These are phyloP conservation scores for Pseudisothecium myosuroides DNA, from an alignment of 225 moss, liverwort and hornwort species.

Conservation along the genomic window DNA sequence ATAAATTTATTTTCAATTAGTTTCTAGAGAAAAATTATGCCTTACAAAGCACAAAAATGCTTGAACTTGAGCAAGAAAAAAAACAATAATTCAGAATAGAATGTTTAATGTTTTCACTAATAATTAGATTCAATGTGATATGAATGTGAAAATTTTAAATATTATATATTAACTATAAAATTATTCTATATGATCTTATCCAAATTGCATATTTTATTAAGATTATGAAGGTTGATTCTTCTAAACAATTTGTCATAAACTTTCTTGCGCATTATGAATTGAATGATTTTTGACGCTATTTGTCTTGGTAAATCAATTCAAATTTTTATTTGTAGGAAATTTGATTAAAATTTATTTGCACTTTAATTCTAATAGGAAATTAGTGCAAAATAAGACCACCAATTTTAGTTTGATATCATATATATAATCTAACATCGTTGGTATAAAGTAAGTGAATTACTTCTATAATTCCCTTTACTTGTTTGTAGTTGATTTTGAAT, in stretches of 20 bases:
- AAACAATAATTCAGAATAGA: not conserved
- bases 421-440: not conserved
- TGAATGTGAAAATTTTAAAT: not conserved
- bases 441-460: too few species aligned
- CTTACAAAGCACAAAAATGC: not conserved
- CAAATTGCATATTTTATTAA: not conserved
- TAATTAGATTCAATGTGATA: not conserved
- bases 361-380: not conserved
- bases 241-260: not conserved
- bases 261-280: not conserved
- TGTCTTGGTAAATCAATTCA: not conserved
- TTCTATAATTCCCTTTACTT: not conserved
- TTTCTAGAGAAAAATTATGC: rapidly evolving
- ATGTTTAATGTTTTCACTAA: not conserved
- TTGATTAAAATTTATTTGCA: not conserved
- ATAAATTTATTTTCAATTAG: not conserved
- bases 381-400: too few species aligned
- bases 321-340: not conserved
- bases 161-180: not conserved
- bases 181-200: not conserved
- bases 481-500: not conserved
- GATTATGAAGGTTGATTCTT: not conserved
- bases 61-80: not conserved
- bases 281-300: too few species aligned
- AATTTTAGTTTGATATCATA: not conserved